A percentile compares a stretch with the other conserved stretches of the same genome.
Evolutionary conservation across 768 basidiomycete species (phyloP).

Genomic region (Neoboletus brunneissimus): DNA sequence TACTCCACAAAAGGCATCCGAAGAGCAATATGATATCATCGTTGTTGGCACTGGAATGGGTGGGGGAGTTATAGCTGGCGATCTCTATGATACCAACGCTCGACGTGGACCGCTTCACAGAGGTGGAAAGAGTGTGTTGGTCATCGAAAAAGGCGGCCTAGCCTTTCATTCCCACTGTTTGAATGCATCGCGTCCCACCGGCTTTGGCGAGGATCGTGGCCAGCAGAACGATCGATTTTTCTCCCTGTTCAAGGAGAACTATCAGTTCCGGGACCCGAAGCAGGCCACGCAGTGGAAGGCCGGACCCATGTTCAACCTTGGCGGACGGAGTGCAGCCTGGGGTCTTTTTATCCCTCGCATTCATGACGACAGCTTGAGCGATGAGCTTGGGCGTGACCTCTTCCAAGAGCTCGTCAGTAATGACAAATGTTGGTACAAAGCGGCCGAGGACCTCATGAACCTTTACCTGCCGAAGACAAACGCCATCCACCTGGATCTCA

Average conservation of each 20-base stretch:
- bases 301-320: neutral
- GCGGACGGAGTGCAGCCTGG: neutral
- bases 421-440: neutral
- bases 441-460: neutral
- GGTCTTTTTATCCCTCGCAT: neutral
- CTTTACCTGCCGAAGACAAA: neutral
- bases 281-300: neutral
- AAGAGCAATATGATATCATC: neutral
- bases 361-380: neutral
- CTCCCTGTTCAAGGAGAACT: neutral
- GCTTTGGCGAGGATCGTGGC: neutral
- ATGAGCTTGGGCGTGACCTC: neutral
- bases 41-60: neutral
- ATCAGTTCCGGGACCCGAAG: neutral
- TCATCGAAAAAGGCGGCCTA: neutral
- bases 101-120: too few species aligned
- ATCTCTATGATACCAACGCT: neutral
- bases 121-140: neutral
- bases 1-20: neutral
- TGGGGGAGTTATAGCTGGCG: neutral
- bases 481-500: neutral
- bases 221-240: neutral
- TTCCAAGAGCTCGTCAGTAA: neutral
- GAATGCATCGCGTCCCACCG: neutral
- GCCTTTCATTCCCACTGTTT: neutral